phyloP scores from a whole-genome alignment of 2,329 filamentous ascomycete species.

The Sclerotinia borealis region DNA sequence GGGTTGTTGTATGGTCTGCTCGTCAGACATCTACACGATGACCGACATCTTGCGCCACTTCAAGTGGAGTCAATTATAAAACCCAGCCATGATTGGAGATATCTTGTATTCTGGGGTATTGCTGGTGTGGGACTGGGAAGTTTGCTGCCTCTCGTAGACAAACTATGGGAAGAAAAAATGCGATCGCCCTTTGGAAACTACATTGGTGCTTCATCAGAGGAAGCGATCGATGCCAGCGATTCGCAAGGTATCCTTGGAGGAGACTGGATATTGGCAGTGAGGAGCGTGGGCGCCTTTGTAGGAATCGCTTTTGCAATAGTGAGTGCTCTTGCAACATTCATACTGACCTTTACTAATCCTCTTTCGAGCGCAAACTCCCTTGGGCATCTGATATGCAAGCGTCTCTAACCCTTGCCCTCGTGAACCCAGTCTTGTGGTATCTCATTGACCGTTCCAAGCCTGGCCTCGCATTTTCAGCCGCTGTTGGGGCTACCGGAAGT shows the following conservation, averaged over 20 bases:
- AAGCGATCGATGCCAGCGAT: conserved; percentile 21
- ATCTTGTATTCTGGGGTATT: conserved; percentile 75
- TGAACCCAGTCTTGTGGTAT: conserved; percentile 94
- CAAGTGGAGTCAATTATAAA: conserved; percentile 42
- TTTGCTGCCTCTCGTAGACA: conserved; percentile 78
- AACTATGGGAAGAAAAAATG: conserved; percentile 54
- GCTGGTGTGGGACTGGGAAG: conserved; percentile 73
- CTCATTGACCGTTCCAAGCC: conserved; percentile 84
- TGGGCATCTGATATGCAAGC: conserved; percentile 96
- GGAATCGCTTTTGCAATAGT: conserved; percentile 79
- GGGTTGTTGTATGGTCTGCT: conserved; percentile 79
- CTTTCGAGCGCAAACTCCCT: conserved; percentile 68
- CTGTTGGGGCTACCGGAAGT: conserved; percentile 70
- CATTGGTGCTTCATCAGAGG: conserved; percentile 15
- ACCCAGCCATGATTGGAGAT: conserved; percentile 50
- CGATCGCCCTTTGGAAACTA: neutral
- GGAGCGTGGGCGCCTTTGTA: conserved; percentile 65
- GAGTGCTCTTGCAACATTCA: conserved; percentile 38
- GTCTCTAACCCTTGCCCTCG: conserved; percentile 79
- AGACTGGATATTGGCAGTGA: conserved; percentile 70
- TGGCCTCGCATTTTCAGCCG: conserved; percentile 72
- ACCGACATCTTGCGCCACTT: conserved; percentile 56
- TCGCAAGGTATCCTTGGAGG: conserved; percentile 39
- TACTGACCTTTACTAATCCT: conserved; percentile 15
- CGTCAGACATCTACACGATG: conserved; percentile 72